These are phyloP conservation scores for Verticillium tricorpus DNA, from an alignment of 2,329 filamentous ascomycete genomes.

Conservation along the genomic window DNA sequence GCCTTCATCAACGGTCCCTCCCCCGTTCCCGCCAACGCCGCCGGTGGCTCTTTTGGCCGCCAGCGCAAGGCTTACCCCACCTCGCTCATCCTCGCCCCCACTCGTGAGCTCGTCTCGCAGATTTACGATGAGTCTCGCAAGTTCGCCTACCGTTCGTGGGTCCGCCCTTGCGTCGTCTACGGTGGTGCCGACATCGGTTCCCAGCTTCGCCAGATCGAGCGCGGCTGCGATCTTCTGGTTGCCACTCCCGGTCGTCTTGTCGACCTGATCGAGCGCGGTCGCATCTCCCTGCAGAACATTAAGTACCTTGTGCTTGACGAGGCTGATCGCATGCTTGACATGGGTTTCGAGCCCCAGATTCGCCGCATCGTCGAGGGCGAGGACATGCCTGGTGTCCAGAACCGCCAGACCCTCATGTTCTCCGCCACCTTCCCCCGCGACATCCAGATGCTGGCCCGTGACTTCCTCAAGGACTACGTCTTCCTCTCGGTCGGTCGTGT, in stretches of 20 bases:
- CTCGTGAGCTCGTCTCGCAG: constrained; percentile 96
- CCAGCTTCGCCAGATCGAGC: constrained; percentile 97
- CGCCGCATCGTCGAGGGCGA: constrained; percentile 97
- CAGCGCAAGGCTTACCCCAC: constrained; percentile 98
- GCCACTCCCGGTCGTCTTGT: constrained; percentile 96
- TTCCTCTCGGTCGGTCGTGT: constrained; percentile 98
- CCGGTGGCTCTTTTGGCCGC: constrained; percentile 72
- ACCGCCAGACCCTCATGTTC: constrained; percentile 99
- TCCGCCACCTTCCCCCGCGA: constrained; percentile 98
- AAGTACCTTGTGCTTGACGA: constrained; percentile 99
- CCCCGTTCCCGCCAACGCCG: constrained; percentile 55
- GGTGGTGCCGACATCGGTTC: constrained; percentile 98
- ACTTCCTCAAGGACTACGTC: constrained; percentile 98
- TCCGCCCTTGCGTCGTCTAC: constrained; percentile 96
- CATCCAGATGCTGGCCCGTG: constrained; percentile 97
- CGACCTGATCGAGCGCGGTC: constrained; percentile 96
- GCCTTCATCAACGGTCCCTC: constrained; percentile 88
- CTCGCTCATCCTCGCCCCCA: constrained; percentile 90
- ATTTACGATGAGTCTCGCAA: constrained; percentile 98
- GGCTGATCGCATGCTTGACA: constrained; percentile 99
- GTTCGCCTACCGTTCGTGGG: constrained; percentile 98
- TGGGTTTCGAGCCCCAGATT: constrained; percentile 99
- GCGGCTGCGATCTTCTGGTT: constrained; percentile 91
- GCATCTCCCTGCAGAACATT: constrained; percentile 96
- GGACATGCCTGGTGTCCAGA: constrained; percentile 83